Conservation (phyloP, 768 basidiomycete genomes). For the Pleurotus salmoneostramineus region DNA sequence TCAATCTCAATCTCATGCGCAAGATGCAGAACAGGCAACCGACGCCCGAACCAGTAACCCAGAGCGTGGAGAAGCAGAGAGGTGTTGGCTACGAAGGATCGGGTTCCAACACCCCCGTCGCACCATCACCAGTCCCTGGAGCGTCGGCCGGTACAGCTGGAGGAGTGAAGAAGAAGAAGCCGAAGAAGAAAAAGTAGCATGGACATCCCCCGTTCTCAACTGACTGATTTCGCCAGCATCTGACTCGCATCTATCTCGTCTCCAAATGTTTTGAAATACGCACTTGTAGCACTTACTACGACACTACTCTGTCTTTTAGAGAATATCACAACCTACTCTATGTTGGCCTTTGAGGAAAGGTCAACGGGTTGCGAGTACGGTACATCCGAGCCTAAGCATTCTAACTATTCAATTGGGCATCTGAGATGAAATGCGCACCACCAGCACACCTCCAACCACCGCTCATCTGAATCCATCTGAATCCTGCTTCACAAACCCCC, state of each 20-base stretch:
- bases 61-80: conserved; percentile 17
- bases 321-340: too few relatives aligned
- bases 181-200: conserved; percentile 70
- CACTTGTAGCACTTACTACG: too few relatives aligned
- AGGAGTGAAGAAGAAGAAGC: conserved; percentile 81
- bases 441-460: conserved; percentile 44
- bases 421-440: conserved; percentile 36
- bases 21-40: conserved; percentile 74
- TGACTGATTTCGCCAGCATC: too few relatives aligned
- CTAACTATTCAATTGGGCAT: conserved; percentile 18
- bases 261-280: too few relatives aligned
- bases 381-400: conserved; percentile 11
- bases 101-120: conserved; percentile 17
- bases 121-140: conserved; percentile 17
- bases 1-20: conserved; percentile 83
- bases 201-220: too few relatives aligned
- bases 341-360: too few relatives aligned
- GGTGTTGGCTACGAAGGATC: conserved; percentile 8
- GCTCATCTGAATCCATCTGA: conserved; percentile 34
- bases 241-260: too few relatives aligned
- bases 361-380: not conserved
- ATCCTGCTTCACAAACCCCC: conserved; percentile 49
- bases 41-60: conserved; percentile 20
- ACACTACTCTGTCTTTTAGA: too few relatives aligned
- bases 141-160: conserved; percentile 31